Base-by-base conservation (phyloP, 2,329 filamentous ascomycete genomes). In the Tolypocladium album region DNA sequence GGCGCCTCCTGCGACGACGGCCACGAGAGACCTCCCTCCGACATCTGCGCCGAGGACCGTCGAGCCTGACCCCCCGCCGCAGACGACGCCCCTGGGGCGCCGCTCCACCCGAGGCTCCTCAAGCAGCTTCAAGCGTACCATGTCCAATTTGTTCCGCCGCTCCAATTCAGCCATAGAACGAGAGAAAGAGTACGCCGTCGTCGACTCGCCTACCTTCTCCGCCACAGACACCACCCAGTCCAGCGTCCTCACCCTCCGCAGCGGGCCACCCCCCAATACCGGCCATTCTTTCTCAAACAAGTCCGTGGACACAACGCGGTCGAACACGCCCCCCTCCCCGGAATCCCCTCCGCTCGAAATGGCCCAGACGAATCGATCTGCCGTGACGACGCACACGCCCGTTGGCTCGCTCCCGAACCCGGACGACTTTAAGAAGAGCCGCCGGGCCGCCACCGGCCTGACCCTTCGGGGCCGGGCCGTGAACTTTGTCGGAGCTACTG, bases 311-410 rank as follows among this genome's bases (percentile, higher is more conserved):
- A 78, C 76, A 15, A 79, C 75, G 24, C 77, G 77, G 57, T 79
- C 78, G 22, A 79, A 76, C 63, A 78, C 79, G 9, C 79, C 81
- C 6, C 79, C 80, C 2, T 82, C 80, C 24, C 81, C 80, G 7
- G 71, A 72, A 53, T 78, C 77, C 24, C 73, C 75, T 4, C 68
- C 75, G 5, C 68, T 80, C 55, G 76, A 78, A 61, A 78, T 78
- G 74, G 67, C 72, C 13, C 64, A 71, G 47, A 63, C 69, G 13
- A 61, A 68, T 17, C 67, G 60, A 17, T 58, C 65, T 4, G 60
- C 65, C 59, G 59, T 61, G 52, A 59, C 62, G 38, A 59, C 62
- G 42, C 62, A 69, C 39, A 59, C 62, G 40, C 59, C 62, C 40
- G 61, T 69, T 40, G 68, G 72, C 47, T 69, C 68, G 43, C 65